These are phyloP conservation scores for Zelopaecilomyces penicillatus DNA, from an alignment of 2,329 filamentous ascomycete genomes.

Conservation along the genomic window DNA sequence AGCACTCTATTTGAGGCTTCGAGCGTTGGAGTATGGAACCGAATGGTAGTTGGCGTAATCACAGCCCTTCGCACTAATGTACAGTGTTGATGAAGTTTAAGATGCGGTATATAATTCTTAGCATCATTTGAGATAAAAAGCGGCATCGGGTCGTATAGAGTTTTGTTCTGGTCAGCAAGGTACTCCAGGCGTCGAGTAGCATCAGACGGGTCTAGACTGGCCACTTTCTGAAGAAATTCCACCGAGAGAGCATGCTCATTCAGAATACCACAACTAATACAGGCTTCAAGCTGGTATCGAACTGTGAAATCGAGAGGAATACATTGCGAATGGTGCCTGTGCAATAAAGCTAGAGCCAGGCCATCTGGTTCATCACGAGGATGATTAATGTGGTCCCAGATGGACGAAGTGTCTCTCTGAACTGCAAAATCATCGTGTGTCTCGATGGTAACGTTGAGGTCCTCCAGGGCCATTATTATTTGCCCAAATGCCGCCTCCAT, in stretches of 20 bases:
- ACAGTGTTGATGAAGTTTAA: constrained; percentile 62
- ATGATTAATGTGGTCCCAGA: constrained; percentile 26
- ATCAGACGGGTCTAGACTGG: constrained; percentile 31
- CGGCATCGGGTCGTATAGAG: constrained; percentile 60
- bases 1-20: constrained; percentile 86
- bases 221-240: constrained; percentile 59
- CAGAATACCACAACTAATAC: constrained; percentile 70
- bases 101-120: constrained; percentile 35
- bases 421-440: constrained; percentile 33
- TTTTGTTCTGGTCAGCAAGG: constrained; percentile 54
- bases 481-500: constrained; percentile 26
- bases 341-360: constrained; percentile 22
- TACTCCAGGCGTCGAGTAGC: constrained; percentile 67
- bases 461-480: constrained; percentile 49
- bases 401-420: constrained; percentile 12
- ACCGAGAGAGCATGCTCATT: constrained; percentile 64
- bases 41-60: constrained; percentile 77
- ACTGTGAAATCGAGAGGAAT: constrained; percentile 57
- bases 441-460: constrained; percentile 61
- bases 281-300: constrained; percentile 87
- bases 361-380: constrained; percentile 6
- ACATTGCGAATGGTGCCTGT: constrained; percentile 9
- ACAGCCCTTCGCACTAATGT: constrained; percentile 66
- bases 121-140: constrained; percentile 55
- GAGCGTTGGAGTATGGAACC: constrained; percentile 66